Evolutionary conservation across 192 early-diverging fungal genomes (phyloP).

Genomic region (Backusella morwellensis): DNA sequence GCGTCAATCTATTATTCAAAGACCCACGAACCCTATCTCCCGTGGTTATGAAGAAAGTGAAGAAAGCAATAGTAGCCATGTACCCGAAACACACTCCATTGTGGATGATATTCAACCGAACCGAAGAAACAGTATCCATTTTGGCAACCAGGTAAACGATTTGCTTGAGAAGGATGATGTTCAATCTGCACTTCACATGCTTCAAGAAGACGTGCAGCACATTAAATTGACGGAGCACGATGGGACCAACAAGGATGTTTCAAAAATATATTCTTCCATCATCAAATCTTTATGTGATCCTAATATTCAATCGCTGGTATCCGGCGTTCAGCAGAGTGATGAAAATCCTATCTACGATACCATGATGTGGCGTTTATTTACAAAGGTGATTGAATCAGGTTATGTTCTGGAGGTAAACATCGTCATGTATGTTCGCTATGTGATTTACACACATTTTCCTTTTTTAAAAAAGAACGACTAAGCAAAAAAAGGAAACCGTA

Average conservation of each 20-base stretch:
- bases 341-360: conserved; percentile 1
- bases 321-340: not conserved
- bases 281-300: conserved; percentile 20
- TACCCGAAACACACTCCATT: not conserved
- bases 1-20: not conserved
- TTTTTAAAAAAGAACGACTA: not conserved
- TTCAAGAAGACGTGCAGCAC: conserved; percentile 3
- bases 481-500: not conserved
- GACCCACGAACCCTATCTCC: not conserved
- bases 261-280: conserved; percentile 21
- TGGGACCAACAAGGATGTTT: not conserved
- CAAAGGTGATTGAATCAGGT: conserved; percentile 26
- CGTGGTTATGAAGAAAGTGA: not conserved
- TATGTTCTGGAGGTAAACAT: conserved; percentile 16
- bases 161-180: conserved; percentile 11
- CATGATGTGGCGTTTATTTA: conserved; percentile 19
- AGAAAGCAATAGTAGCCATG: not conserved
- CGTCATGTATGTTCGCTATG: not conserved
- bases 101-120: not conserved
- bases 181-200: not conserved
- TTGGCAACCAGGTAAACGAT: conserved; percentile 3
- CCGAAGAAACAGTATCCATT: conserved; percentile 12
- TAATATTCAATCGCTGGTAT: not conserved
- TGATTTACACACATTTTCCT: not conserved
- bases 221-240: conserved; percentile 12